Conservation (phyloP, 2,329 filamentous ascomycete genomes). For the Fonsecaea multimorphosa region DNA sequence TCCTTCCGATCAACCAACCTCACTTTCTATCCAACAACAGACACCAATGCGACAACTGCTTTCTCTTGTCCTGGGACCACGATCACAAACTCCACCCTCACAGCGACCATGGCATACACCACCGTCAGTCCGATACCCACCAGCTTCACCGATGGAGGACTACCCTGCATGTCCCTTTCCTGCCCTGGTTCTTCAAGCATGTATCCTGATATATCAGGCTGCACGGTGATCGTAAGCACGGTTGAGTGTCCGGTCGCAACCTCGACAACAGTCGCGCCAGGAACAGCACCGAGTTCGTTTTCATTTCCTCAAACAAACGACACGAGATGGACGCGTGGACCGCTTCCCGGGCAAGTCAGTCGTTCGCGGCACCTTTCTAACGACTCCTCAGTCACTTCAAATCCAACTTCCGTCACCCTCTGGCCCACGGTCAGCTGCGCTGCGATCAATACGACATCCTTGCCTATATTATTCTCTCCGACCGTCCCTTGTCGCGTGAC, state of each 20-base stretch:
- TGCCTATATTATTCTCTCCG: background rate
- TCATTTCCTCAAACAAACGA: background rate
- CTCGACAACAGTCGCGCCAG: background rate
- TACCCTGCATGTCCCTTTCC: background rate
- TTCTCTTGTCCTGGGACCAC: background rate
- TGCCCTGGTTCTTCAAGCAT: no score
- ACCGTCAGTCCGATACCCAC: background rate
- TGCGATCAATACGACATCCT: background rate
- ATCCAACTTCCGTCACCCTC: background rate
- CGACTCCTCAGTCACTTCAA: background rate
- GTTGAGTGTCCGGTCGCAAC: background rate
- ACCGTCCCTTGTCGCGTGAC: background rate
- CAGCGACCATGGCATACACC: conserved; percentile 3
- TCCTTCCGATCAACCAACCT: background rate
- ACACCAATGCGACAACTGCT: background rate
- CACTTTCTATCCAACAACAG: background rate
- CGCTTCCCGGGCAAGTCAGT: background rate
- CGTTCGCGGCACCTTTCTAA: background rate
- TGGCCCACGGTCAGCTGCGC: background rate
- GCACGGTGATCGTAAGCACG: background rate
- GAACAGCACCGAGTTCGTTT: background rate
- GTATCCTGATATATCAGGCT: background rate
- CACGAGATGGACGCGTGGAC: conserved; percentile 1
- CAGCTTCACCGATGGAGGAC: background rate
- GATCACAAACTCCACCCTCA: background rate